Evolutionary conservation across 176 grass and related monocot genomes (phyloP), one percentile per base, ranked within the genome.

Genomic region (Oryza nivara): DNA sequence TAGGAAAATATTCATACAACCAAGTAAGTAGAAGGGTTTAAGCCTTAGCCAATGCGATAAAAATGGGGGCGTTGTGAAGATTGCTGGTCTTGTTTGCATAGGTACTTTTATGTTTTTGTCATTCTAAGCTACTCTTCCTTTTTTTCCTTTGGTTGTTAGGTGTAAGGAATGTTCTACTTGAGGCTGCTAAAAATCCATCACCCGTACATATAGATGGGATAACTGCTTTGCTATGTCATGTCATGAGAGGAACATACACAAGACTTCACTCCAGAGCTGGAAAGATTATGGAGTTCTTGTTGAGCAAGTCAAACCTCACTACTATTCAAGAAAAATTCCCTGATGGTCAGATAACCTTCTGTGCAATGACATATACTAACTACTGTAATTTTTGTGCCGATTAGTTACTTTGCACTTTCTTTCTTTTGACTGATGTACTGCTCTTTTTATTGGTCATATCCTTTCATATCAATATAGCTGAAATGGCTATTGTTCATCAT

Each of bases 251-350:
- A 71, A 89, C 85, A 86, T 87, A 88, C 43, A 65, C 79, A 67
- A 95, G 75, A 45, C 92, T 98, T 84, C 95, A 98, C 69, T 98
- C 95, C 70, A 93, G 51, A 88, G 91, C 91, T 93, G 91, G 70
- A 79, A 87, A 82, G 65, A 79, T 98, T 61, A 91, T 94, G 67
- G 82, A 82, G 78, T 91, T 91, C 73, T 92, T 98, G 84, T 85
- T 98, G 70, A 94, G 87, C 77, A 91, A 87, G 80, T 90, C 91
- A 74, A 82, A 75, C 69, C 25, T 90, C 66, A 86, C 67, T 8
- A 72, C 87, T 63, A 40, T 83, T 47, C 60, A 47, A 79, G 77
- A 95, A 77, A 92, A 93, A 94, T 88, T 80, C 82, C 65, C 85
- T 41, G 40, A 90, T 76, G 95, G 95, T 94, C 54, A 91, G 86